Evolutionary conservation across 768 basidiomycete genomes (phyloP).

Genomic region (Termitomyces sp.): DNA sequence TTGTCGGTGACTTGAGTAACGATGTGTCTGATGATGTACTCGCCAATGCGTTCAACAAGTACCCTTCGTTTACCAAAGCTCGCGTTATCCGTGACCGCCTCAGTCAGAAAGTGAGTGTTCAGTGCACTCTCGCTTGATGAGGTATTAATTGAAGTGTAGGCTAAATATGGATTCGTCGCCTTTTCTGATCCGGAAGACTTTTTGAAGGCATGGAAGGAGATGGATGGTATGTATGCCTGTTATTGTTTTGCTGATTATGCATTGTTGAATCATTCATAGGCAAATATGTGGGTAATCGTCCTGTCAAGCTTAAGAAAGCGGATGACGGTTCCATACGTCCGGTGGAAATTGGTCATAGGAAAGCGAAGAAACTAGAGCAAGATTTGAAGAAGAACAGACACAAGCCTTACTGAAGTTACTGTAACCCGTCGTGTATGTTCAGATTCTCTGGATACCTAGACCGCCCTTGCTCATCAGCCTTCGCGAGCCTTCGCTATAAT

Average conservation of each 20-base stretch:
- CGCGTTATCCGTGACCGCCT: conserved; percentile 92
- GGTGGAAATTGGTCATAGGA: conserved; percentile 90
- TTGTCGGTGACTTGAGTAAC: conserved; percentile 96
- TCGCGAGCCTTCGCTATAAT: neutral
- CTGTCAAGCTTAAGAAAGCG: conserved; percentile 95
- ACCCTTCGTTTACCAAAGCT: conserved; percentile 89
- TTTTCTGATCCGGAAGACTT: conserved; percentile 99
- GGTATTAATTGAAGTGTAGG: conserved; percentile 36
- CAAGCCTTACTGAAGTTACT: conserved; percentile 64
- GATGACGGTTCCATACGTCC: conserved; percentile 80
- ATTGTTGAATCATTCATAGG: conserved; percentile 31
- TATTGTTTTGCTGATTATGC: neutral
- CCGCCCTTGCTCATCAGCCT: conserved; percentile 7
- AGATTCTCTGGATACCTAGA: conserved; percentile 6
- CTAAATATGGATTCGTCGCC: conserved; percentile 95
- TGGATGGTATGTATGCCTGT: conserved; percentile 73
- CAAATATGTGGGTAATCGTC: conserved; percentile 97
- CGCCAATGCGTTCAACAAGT: conserved; percentile 89
- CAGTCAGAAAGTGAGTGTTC: conserved; percentile 72
- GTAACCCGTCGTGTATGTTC: conserved; percentile 10
- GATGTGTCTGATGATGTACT: conserved; percentile 97
- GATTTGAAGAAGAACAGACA: conserved; percentile 87
- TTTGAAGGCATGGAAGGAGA: conserved; percentile 97
- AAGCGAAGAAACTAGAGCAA: conserved; percentile 86
- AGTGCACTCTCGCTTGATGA: neutral